These are phyloP conservation scores for Arachnopeziza araneosa DNA, from an alignment of 2,329 filamentous ascomycete species.

Conservation along the genomic window DNA sequence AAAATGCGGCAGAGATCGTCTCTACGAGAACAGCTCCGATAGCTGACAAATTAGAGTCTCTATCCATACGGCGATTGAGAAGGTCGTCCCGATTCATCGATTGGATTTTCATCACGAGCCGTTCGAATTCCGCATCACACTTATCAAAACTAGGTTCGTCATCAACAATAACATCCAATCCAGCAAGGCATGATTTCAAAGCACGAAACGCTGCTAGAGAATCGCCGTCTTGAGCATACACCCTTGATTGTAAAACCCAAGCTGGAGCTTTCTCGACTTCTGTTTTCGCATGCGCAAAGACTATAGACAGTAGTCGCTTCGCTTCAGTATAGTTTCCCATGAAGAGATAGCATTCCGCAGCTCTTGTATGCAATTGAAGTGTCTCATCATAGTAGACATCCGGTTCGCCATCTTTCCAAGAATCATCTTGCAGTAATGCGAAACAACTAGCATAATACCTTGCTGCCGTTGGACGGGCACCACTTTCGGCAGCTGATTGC, in stretches of 20 bases:
- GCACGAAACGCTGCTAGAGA: conserved; percentile 61
- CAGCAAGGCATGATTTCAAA: conserved; percentile 64
- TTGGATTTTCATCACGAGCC: conserved; percentile 53
- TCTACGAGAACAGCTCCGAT: conserved; percentile 67
- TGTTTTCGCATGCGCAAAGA: conserved; percentile 65
- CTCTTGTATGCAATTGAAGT: conserved; percentile 68
- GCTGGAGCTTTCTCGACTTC: conserved; percentile 77
- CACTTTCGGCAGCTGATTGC: conserved; percentile 71
- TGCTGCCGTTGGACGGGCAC: conserved; percentile 73
- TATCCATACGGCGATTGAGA: conserved; percentile 37
- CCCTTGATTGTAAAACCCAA: conserved; percentile 76
- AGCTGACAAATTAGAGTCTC: conserved; percentile 52
- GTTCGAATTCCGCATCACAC: conserved; percentile 70
- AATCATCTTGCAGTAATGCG: conserved; percentile 68
- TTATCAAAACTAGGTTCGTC: conserved; percentile 65
- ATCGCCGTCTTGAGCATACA: conserved; percentile 70
- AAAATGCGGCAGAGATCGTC: conserved; percentile 65
- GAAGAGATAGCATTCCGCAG: conserved; percentile 78
- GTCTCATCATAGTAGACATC: conserved; percentile 87
- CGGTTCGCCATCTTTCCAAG: conserved; percentile 64
- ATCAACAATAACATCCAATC: conserved; percentile 62
- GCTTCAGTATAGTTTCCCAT: conserved; percentile 67
- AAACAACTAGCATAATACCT: conserved; percentile 78
- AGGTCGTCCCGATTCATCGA: conserved; percentile 47
- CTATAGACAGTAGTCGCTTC: conserved; percentile 59